Base-by-base conservation (phyloP, 2,329 filamentous ascomycete species). In the Coniella lustricola region DNA sequence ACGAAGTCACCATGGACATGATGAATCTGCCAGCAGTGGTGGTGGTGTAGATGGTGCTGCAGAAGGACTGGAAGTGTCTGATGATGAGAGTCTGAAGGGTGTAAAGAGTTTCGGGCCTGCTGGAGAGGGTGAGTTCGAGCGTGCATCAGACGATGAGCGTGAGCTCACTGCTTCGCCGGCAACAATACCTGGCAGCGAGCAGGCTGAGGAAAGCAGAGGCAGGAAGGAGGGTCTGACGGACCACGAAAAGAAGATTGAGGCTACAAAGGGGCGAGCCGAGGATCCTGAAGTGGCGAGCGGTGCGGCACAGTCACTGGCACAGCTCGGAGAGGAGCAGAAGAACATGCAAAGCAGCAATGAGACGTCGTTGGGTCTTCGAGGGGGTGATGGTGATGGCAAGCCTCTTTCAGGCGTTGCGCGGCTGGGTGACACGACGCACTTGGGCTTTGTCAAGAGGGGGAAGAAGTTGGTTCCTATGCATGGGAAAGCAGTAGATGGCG, bases 1-100 rank as follows among this genome's bases (percentile, higher is more conserved):
- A 17, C 72, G 68, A 59, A 77, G 70, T 48, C 51, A 58, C 33
- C 55, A 55, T 17, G 40, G 54, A 3, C 51, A 37, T 3, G n/a
- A 25, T 16, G 4, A 20, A 18, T 3, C 5, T 29, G 25, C 5
- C 25, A 10, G 10, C 25, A 10, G n/a, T n/a, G 39, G 17, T 14
- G 17, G n/a, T 1, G 20, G 37, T 4, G 31, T 2, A 1, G 33
- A 9, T 14, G 55, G 47, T n/a, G 42, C 38, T 1, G 51, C 52
- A n/a, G 44, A 13, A n/a, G n/a, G 3, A 29, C 25, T 29, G 56
- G 51, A 41, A 7, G 56, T 60, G 17, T 53, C 38, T 5, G 59
- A 62, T 36, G 59, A 60, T 16, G 59, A 57, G 1, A 52, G 56
- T 37, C 38, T 54, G 9, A 49, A 46, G 16, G 57, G 55, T 10